Base-by-base conservation (phyloP, 176 grass and related monocot genomes). In the Otatea glauca region DNA sequence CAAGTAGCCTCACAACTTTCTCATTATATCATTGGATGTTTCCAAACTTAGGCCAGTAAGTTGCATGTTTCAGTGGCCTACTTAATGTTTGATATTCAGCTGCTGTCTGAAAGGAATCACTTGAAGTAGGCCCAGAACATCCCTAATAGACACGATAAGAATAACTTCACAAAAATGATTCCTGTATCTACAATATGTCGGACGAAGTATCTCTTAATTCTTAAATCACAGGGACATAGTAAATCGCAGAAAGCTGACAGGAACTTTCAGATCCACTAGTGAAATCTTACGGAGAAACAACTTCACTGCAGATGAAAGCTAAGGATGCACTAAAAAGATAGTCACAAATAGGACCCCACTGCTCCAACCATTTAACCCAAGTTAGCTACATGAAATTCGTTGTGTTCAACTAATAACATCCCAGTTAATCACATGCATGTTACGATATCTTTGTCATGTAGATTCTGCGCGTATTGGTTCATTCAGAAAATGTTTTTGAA, bases 111-210 rank as follows among this genome's bases (percentile, higher is more conserved):
- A 63, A 78, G 59, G 67, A 82, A 88, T 68, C 67, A 65, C 39
- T 34, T 34, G 25, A 47, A 53, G 73, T 70, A 61, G 64, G n/a
- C 59, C 47, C 20, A 60, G 61, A 39, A 61, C 84, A 75, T 70
- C 69, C 53, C 43, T 55, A 23, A 58, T 9, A 87, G 70, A 82
- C n/a, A 73, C 32, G 64, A 29, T 67, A 86, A 85, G 66, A 84
- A 50, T n/a, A 84, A 84, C 61, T 74, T 84, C 43, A 74, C 4
- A 32, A 74, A 70, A 89, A 27, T 35, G 21, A 42, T 80, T 79
- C 69, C 38, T 74, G 75, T 41, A 68, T 89, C 75, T 79, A 79
- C 86, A 84, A 65, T 79, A 27, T 79, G 74, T 88, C 45, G 80
- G 74, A n/a, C 2, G 20, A 54, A 72, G 9, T 42, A 83, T 63